phyloP scores from a whole-genome alignment of 169 alveolate species.

The Cryptosporidium meleagridis region DNA sequence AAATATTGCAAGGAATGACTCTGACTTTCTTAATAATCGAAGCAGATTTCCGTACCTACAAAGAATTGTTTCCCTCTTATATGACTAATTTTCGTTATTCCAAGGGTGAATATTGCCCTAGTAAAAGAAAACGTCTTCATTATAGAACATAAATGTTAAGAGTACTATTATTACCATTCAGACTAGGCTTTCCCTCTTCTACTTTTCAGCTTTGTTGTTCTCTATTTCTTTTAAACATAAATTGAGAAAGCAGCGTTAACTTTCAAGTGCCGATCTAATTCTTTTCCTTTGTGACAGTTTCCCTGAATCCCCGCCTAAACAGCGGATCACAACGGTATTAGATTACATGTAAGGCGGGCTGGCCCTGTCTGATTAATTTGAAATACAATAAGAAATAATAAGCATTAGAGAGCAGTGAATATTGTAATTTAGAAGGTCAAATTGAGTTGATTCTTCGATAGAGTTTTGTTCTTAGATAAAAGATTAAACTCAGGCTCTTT shows the following conservation, averaged over 20 bases:
- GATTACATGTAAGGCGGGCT: background rate
- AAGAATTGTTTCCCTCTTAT: conserved; percentile 14
- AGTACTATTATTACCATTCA: background rate
- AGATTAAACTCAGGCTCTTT: too few species aligned
- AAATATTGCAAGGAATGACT: conserved; percentile 17
- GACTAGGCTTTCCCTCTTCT: background rate
- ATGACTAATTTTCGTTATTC: background rate
- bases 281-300: too few species aligned
- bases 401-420: background rate
- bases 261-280: too few species aligned
- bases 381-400: too few species aligned
- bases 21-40: conserved; percentile 46
- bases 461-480: background rate
- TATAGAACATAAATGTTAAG: background rate
- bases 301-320: background rate
- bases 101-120: background rate
- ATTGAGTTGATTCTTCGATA: too few species aligned
- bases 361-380: background rate
- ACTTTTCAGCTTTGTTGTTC: too few species aligned
- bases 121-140: background rate
- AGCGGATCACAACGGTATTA: background rate
- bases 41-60: conserved; percentile 52
- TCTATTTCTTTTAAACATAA: background rate
- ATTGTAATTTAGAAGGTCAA: too few species aligned
- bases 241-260: too few species aligned